These are phyloP conservation scores for Claviceps spartinae DNA, from an alignment of 2,329 filamentous ascomycete species.

Conservation along the genomic window DNA sequence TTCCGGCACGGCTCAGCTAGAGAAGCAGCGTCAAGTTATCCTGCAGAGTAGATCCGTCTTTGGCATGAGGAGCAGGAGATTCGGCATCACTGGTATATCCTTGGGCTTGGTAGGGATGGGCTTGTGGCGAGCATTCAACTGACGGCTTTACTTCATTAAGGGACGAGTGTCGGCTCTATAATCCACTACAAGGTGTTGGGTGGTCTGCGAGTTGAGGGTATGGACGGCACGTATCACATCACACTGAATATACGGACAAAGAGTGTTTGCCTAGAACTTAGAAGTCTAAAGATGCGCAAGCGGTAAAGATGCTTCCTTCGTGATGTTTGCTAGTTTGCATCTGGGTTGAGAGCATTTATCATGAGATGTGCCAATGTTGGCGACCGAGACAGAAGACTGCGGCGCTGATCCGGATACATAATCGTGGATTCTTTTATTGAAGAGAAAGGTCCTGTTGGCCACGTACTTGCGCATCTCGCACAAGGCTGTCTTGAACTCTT, in stretches of 20 bases:
- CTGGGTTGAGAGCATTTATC: too few species aligned
- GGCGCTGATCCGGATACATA: too few species aligned
- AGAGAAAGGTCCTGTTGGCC: not conserved
- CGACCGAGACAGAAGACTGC: too few species aligned
- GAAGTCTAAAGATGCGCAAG: too few species aligned
- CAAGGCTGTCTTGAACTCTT: not conserved
- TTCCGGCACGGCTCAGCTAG: conserved; percentile 59
- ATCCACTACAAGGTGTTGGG: not conserved
- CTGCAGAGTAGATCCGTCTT: conserved; percentile 56
- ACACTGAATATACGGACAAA: not conserved
- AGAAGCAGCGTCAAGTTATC: conserved; percentile 50
- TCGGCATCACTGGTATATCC: conserved; percentile 56
- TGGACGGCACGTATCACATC: not conserved
- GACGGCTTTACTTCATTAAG: not conserved
- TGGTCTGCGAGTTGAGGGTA: not conserved
- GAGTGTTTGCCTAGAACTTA: too few species aligned
- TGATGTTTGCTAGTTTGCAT: too few species aligned
- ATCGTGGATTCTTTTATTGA: too few species aligned
- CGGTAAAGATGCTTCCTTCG: too few species aligned
- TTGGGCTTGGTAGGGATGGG: conserved; percentile 56
- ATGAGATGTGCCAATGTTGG: too few species aligned
- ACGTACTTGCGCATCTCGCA: not conserved
- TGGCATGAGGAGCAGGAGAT: conserved; percentile 55
- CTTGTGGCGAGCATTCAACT: conserved; percentile 49
- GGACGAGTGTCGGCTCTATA: not conserved